Evolutionary conservation across 2,329 filamentous ascomycete genomes (phyloP), one percentile per base, ranked within the genome.

Genomic region (Colletotrichum endophyticum): DNA sequence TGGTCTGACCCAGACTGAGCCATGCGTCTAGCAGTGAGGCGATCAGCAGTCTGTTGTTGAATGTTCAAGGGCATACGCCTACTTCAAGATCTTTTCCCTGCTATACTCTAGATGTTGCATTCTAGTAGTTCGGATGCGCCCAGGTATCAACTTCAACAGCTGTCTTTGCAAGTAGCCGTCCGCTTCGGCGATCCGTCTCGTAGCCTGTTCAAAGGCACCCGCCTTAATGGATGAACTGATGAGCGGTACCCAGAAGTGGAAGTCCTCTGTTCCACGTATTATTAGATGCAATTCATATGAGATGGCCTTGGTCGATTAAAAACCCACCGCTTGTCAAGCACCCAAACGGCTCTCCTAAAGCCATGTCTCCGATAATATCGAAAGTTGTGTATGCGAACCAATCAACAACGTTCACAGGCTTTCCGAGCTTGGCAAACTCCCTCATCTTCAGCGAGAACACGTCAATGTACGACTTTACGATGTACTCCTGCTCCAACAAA

Each of bases 351-450:
- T 87, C 84, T 13, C 86, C 87, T 77, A 89, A 88, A 0, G 87
- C 84, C 73, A 89, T 83, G 77, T 88, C 87, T 27, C 86, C 86
- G 66, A 86, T 84, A 49, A 87, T 82, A 78, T 87, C 86, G 77
- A 87, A 86, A 5, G 85, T 83, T 7, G 82, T 80, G 76, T 82
- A 85, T 69, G 84, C 83, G 73, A 79, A 83, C 82, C 84, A 85
- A 70, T 83, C 78, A 16, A 78, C 79, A 72, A 85, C 80, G 49
- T 77, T 78, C 32, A 74, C 80, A 13, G 53, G 63, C 9, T 32
- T 49, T 6, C 64, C 71, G 12, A 30, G 15, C 25, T n/a, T 73
- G 1, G 71, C 64, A 16, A 69, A 73, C 32, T 68, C 63, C n/a
- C 49, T 32, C 71, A 73, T 69, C 53, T 49, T 73, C 25, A 12